Base-by-base conservation (phyloP, 2,329 filamentous ascomycete species). In the Rasamsonia emersonii region DNA sequence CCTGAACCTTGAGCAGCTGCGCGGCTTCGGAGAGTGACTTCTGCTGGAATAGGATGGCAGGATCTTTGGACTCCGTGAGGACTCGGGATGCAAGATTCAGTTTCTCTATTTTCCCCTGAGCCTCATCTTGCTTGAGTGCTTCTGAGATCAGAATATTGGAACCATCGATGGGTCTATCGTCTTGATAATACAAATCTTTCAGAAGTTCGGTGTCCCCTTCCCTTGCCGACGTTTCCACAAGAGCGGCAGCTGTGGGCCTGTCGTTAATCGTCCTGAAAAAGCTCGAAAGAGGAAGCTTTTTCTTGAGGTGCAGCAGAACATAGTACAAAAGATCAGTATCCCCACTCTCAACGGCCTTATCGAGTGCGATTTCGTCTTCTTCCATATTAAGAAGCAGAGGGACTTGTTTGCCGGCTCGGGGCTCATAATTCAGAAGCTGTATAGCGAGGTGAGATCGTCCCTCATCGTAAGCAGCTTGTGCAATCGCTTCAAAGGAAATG, bases 101-200 rank as follows among this genome's bases (percentile, higher is more conserved):
- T 62, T 95, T 96, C 56, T 96, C 91, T 2, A 75, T 72, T 4
- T 83, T 73, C 1, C 77, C 79, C 19, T 78, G 71, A 16, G 77
- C 67, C 40, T 82, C 77, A 1, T 77, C 70, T 50, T 91, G 83
- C 4, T 71, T 64, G 5, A 98, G 67, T 1, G 88, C 84, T 59
- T 98, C 89, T 13, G 77, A 76, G 9, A 98, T 67, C 37, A 96
- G 82, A 2, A 98, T 77, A 36, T 86, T 82, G 0, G 89, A 83
- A 3, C 91, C 86, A 43, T 96, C 91, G 4, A 86, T 67, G 3
- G 88, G 77, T 4, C 89, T 77, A 54, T 98, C 91, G 49, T 96
- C 91, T 61, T 96, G 91, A 55, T 98, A 98, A 63, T 91, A 98
- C 3, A 98, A 68, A 52, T 96, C 91, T 51, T 96, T 98, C 16